Percentiles rank a stretch among this genome's conserved stretches.
These are phyloP conservation scores for Betula pendula DNA, from an alignment of 306 rosid species.

Conservation along the genomic window DNA sequence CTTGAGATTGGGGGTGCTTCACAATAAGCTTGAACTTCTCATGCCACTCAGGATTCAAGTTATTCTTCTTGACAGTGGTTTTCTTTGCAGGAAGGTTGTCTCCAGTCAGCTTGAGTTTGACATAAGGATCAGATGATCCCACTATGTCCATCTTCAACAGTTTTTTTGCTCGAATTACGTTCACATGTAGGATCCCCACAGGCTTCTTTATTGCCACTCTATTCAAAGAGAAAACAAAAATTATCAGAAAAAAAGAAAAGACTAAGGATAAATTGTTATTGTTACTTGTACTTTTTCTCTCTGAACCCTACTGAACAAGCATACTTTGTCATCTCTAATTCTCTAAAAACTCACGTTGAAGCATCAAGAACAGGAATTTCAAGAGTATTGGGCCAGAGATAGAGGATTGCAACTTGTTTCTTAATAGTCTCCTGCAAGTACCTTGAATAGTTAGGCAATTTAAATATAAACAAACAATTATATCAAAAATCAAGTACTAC, in stretches of 20 bases:
- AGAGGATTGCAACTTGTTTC: slow-evolving; percentile 72
- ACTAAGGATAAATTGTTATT: background rate
- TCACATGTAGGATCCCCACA: slow-evolving; percentile 88
- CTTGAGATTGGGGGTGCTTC: slow-evolving; percentile 81
- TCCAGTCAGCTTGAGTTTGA: slow-evolving; percentile 70
- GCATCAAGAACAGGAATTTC: slow-evolving; percentile 76
- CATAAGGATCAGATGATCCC: slow-evolving; percentile 94
- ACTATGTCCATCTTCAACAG: slow-evolving; percentile 84
- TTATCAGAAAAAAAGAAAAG: background rate
- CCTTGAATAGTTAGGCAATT: slow-evolving; percentile 22
- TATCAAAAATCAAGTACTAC: slow-evolving; percentile 16
- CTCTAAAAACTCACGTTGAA: slow-evolving; percentile 57
- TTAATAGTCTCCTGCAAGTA: slow-evolving; percentile 66
- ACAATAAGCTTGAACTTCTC: slow-evolving; percentile 89
- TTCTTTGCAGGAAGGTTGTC: slow-evolving; percentile 73
- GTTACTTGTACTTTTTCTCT: no score
- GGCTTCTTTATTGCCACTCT: slow-evolving; percentile 80
- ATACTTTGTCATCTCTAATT: slow-evolving; percentile 8
- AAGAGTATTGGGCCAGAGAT: slow-evolving; percentile 84
- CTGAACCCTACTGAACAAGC: background rate
- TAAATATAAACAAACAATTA: background rate
- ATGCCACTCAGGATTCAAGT: slow-evolving; percentile 92
- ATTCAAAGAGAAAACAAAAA: slow-evolving; percentile 4
- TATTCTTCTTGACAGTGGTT: slow-evolving; percentile 74
- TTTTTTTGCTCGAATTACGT: slow-evolving; percentile 71